These are phyloP conservation scores for Podospora pseudopauciseta DNA, from an alignment of 495 filamentous ascomycete species.

Conservation along the genomic window DNA sequence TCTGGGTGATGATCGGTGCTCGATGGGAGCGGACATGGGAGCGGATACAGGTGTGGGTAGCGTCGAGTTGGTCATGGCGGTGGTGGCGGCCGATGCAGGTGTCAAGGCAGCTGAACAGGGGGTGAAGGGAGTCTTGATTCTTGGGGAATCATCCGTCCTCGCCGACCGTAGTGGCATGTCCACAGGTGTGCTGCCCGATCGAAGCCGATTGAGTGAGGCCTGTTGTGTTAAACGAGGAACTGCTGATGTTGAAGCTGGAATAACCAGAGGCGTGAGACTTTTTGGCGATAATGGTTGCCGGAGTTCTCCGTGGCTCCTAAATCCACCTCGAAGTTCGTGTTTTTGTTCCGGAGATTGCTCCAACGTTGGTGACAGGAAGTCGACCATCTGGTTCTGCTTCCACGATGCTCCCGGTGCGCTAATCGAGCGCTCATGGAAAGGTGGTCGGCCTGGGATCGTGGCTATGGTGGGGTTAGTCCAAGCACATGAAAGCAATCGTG, in stretches of 20 bases:
- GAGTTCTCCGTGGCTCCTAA: conserved; percentile 20
- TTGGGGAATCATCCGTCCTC: conserved; percentile 45
- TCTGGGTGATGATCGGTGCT: conserved; percentile 40
- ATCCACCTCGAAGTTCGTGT: conserved; percentile 20
- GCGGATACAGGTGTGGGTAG: conserved; percentile 48
- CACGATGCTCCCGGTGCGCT: conserved; percentile 56
- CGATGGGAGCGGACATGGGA: conserved; percentile 44
- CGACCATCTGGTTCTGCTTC: conserved; percentile 44
- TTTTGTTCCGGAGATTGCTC: conserved; percentile 30
- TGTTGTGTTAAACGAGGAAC: conserved; percentile 37
- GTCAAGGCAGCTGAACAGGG: conserved; percentile 41
- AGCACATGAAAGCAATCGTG: background rate
- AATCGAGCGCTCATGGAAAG: conserved; percentile 63
- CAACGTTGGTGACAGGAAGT: conserved; percentile 33
- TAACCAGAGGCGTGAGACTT: conserved; percentile 49
- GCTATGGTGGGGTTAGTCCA: conserved; percentile 47
- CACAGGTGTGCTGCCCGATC: conserved; percentile 37
- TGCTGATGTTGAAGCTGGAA: conserved; percentile 41
- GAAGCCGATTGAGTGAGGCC: conserved; percentile 38
- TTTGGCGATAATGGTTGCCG: conserved; percentile 49
- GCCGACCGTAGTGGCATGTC: conserved; percentile 35
- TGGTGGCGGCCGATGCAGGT: conserved; percentile 40
- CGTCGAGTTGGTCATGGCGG: conserved; percentile 40
- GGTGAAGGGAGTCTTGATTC: conserved; percentile 41
- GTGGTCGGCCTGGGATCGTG: conserved; percentile 67